Percentiles rank a stretch among this genome's conserved stretches.
Evolutionary conservation across 257 asterid genomes (phyloP).

Genomic region (Solanum infundibuliforme): DNA sequence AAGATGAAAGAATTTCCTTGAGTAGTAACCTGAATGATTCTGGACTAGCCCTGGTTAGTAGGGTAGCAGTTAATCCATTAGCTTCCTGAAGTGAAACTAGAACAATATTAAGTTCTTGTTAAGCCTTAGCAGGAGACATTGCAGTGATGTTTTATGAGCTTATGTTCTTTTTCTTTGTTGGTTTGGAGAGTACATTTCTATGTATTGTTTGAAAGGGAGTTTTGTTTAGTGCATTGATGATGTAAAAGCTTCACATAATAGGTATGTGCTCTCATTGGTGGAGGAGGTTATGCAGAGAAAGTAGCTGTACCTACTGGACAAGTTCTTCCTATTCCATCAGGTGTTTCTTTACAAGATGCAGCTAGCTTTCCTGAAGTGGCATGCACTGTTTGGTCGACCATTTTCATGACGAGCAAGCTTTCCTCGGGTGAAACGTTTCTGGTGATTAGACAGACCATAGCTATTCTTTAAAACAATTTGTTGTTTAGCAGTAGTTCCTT

Average conservation of each 20-base stretch:
- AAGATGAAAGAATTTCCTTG: not conserved
- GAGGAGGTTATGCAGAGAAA: conserved; percentile 97
- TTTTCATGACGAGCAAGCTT: conserved; percentile 78
- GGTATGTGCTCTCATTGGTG: conserved; percentile 93
- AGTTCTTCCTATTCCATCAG: conserved; percentile 80
- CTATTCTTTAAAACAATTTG: not conserved
- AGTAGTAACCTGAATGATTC: not conserved
- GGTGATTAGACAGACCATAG: conserved; percentile 29
- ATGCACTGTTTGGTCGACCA: conserved; percentile 95
- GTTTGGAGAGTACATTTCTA: not conserved
- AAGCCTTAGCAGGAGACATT: not conserved
- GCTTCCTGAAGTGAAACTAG: not conserved
- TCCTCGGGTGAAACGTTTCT: conserved; percentile 69
- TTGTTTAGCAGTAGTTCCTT: not conserved
- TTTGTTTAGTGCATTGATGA: not conserved
- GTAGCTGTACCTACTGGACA: conserved; percentile 75
- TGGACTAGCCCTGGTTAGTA: not conserved
- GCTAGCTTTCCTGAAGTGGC: conserved; percentile 93
- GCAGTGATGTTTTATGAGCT: not conserved
- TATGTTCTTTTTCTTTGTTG: not conserved
- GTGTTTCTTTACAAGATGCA: conserved; percentile 85
- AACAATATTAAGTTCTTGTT: not conserved
- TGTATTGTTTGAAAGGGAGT: not conserved
- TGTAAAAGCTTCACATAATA: conserved; percentile 1
- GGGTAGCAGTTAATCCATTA: not conserved